Evolutionary conservation across 768 basidiomycete species (phyloP).

Genomic region (Clavaria fumosa): DNA sequence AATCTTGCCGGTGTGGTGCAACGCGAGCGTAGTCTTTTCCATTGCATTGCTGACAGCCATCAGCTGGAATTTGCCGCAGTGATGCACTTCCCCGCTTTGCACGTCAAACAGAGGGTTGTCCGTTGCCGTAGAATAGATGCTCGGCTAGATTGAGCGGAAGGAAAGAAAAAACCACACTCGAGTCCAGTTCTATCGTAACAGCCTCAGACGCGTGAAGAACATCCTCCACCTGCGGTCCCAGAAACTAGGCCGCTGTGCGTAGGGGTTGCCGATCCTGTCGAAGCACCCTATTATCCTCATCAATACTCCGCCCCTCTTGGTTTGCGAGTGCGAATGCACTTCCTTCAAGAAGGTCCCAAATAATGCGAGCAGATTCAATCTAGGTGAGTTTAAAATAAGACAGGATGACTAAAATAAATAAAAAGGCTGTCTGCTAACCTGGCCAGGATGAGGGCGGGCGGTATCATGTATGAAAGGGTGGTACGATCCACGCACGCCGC

Average conservation of each 20-base stretch:
- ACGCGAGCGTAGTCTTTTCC: conserved; percentile 69
- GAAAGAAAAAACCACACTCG: conserved; percentile 32
- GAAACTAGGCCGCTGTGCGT: conserved; percentile 58
- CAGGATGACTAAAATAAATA: neutral
- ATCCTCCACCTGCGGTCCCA: conserved; percentile 70
- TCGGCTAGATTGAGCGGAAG: conserved; percentile 4
- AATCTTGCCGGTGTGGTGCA: conserved; percentile 58
- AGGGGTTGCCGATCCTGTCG: conserved; percentile 64
- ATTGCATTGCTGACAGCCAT: conserved; percentile 67
- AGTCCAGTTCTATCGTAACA: conserved; percentile 61
- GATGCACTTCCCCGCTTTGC: conserved; percentile 46
- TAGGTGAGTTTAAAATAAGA: conserved; percentile 13
- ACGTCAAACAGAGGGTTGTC: conserved; percentile 72
- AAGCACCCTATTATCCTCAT: conserved; percentile 51
- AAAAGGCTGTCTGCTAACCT: conserved; percentile 27
- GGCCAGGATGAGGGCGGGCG: conserved; percentile 77
- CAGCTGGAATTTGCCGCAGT: conserved; percentile 82
- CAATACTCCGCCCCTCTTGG: conserved; percentile 49
- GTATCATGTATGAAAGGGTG: no score
- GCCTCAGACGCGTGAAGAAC: conserved; percentile 42
- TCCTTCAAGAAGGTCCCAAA: conserved; percentile 46
- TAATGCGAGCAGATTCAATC: conserved; percentile 51
- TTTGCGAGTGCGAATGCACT: conserved; percentile 42
- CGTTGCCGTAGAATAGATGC: conserved; percentile 40
- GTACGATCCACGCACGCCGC: no score